These are phyloP conservation scores for Bacterosira constricta DNA, from an alignment of 108 stramenopile species.

Conservation along the genomic window DNA sequence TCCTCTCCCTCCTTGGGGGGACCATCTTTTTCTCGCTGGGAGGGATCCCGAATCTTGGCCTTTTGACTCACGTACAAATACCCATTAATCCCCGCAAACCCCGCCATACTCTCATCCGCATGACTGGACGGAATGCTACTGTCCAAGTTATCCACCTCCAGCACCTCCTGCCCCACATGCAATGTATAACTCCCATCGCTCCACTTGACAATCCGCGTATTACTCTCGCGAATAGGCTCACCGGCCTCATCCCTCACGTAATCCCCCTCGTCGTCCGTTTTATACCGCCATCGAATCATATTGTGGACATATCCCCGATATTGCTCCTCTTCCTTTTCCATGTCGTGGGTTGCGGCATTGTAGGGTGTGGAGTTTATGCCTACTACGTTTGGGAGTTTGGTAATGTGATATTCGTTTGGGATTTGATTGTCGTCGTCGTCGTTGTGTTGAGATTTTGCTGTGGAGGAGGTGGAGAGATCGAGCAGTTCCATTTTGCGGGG, in stretches of 20 bases:
- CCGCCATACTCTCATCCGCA: conserved; percentile 19
- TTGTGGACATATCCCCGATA: conserved; percentile 67
- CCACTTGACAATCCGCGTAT: conserved; percentile 88
- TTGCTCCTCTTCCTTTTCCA: conserved; percentile 67
- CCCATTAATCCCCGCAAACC: conserved; percentile 72
- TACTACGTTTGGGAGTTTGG: conserved; percentile 82
- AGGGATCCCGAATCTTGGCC: conserved; percentile 51
- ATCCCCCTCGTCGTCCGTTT: conserved; percentile 25
- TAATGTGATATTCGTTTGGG: conserved; percentile 55
- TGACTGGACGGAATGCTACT: conserved; percentile 7
- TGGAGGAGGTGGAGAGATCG: conserved; percentile 31
- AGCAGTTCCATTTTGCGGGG: conserved; percentile 50
- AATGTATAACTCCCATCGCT: conserved; percentile 84
- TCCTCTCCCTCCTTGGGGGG: conserved; percentile 34
- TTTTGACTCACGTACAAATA: conserved; percentile 77
- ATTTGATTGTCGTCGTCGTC: background rate
- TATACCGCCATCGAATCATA: conserved; percentile 88
- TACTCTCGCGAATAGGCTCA: conserved; percentile 60
- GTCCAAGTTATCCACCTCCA: conserved; percentile 71
- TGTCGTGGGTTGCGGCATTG: conserved; percentile 62
- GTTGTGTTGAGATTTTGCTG: background rate
- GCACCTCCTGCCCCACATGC: conserved; percentile 85
- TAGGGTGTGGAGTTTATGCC: conserved; percentile 75
- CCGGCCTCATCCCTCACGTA: conserved; percentile 46
- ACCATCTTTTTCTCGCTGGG: conserved; percentile 21